A percentile compares a stretch with the other conserved stretches of the same genome.
Conservation (phyloP, 352 stramenopile species). For the Phytophthora europaea region DNA sequence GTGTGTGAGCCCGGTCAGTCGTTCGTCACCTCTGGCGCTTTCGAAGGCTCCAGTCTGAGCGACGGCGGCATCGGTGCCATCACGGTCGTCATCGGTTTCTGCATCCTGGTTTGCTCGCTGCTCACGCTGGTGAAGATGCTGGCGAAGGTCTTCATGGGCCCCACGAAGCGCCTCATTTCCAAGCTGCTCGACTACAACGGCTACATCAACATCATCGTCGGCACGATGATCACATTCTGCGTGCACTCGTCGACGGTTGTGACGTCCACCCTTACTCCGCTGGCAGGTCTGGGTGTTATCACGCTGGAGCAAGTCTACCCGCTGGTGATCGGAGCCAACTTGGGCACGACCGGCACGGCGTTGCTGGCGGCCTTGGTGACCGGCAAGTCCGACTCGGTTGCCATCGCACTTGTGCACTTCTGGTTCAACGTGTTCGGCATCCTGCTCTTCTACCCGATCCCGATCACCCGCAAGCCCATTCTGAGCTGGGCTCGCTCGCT, state of each 20-base stretch:
- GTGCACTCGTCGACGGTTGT: slow-evolving; percentile 94
- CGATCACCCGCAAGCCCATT: slow-evolving; percentile 52
- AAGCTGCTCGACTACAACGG: slow-evolving; percentile 92
- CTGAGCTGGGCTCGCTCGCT: slow-evolving; percentile 76
- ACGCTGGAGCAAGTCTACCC: slow-evolving; percentile 91
- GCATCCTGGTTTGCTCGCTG: slow-evolving; percentile 59
- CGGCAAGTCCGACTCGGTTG: slow-evolving; percentile 77
- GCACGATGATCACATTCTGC: slow-evolving; percentile 83
- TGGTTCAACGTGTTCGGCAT: slow-evolving; percentile 94
- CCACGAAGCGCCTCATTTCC: slow-evolving; percentile 87
- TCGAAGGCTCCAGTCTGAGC: slow-evolving; percentile 43
- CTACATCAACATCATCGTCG: slow-evolving; percentile 91
- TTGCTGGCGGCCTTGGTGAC: slow-evolving; percentile 90
- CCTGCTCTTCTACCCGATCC: slow-evolving; percentile 93
- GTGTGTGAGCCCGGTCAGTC: slow-evolving; percentile 35
- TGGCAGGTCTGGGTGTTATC: slow-evolving; percentile 91
- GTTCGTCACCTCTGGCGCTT: slow-evolving; percentile 54
- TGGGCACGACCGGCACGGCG: slow-evolving; percentile 92
- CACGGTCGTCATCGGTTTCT: slow-evolving; percentile 53
- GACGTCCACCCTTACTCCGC: slow-evolving; percentile 89
- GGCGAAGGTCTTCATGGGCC: slow-evolving; percentile 78
- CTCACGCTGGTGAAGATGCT: slow-evolving; percentile 63
- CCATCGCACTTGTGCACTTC: slow-evolving; percentile 92
- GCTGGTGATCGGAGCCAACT: slow-evolving; percentile 93
- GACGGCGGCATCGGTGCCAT: slow-evolving; percentile 61